phyloP scores from a whole-genome alignment of 805 yeast genomes.

The Wickerhamomyces hampshirensis region DNA sequence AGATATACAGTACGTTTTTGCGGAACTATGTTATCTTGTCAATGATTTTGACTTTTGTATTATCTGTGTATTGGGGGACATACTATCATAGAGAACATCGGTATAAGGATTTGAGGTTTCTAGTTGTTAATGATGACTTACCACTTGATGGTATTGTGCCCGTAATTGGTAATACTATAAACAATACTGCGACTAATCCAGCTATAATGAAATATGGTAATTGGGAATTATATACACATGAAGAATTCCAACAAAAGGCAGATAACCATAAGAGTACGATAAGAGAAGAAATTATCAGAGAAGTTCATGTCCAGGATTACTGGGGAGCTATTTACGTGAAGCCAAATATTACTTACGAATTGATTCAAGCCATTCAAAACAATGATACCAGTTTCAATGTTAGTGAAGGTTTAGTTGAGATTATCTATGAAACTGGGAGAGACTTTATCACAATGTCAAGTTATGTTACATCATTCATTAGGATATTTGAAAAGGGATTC shows the following conservation, averaged over 20 bases:
- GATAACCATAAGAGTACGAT: conserved; percentile 15
- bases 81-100: conserved; percentile 15
- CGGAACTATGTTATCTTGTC: conserved; percentile 20
- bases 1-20: conserved; percentile 14
- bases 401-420: conserved; percentile 28
- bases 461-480: conserved; percentile 42
- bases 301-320: conserved; percentile 49
- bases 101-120: conserved; percentile 12
- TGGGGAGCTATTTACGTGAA: conserved; percentile 61
- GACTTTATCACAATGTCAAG: conserved; percentile 45
- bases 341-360: conserved; percentile 38
- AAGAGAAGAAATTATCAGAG: conserved; percentile 36
- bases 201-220: conserved; percentile 18
- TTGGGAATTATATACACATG: conserved; percentile 24
- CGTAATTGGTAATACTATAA: conserved; percentile 13
- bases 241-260: conserved; percentile 20
- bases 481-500: conserved; percentile 32
- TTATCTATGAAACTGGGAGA: conserved; percentile 57
- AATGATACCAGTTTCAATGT: conserved; percentile 17
- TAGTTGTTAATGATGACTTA: conserved; percentile 21
- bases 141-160: conserved; percentile 9
- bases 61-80: conserved; percentile 29
- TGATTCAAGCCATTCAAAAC: conserved; percentile 22
- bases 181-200: conserved; percentile 1
- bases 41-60: conserved; percentile 19